Conservation (phyloP, 116 monocot species). For the Phalaenopsis hybrid region DNA sequence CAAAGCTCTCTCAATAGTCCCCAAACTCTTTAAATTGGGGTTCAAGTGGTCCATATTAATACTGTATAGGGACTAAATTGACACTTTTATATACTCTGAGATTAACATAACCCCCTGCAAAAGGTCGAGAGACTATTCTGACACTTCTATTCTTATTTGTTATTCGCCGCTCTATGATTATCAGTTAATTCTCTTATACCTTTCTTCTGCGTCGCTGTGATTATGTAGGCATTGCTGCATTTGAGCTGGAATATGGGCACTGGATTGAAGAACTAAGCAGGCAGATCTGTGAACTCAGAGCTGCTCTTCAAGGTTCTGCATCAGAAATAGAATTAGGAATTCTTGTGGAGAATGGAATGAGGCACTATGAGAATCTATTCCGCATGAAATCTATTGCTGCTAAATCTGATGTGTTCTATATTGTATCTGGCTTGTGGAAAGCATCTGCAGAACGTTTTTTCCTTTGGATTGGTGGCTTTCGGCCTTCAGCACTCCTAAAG, state of each 20-base stretch:
- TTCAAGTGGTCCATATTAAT: no score
- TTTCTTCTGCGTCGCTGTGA: neutral
- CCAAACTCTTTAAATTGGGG: no score
- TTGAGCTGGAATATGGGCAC: conserved; percentile 80
- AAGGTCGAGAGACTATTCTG: no score
- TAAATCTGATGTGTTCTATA: conserved; percentile 82
- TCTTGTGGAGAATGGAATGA: conserved; percentile 70
- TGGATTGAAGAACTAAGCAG: conserved; percentile 90
- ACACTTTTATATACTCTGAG: no score
- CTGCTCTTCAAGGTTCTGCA: conserved; percentile 62
- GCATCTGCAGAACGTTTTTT: conserved; percentile 74
- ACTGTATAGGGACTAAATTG: no score
- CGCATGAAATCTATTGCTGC: conserved; percentile 64
- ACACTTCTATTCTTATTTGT: no score
- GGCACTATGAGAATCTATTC: conserved; percentile 67
- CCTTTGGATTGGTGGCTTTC: conserved; percentile 93
- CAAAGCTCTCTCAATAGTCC: no score
- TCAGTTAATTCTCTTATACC: neutral
- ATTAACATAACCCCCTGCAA: no score
- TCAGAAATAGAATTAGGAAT: conserved; percentile 82
- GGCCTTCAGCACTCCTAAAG: conserved; percentile 91
- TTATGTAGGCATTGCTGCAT: conserved; percentile 57
- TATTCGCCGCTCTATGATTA: neutral
- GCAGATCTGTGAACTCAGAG: conserved; percentile 52
- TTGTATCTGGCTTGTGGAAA: conserved; percentile 94